Evolutionary conservation across 805 yeast species (phyloP).

Genomic region (Wickerhamomyces kurtzmanii): DNA sequence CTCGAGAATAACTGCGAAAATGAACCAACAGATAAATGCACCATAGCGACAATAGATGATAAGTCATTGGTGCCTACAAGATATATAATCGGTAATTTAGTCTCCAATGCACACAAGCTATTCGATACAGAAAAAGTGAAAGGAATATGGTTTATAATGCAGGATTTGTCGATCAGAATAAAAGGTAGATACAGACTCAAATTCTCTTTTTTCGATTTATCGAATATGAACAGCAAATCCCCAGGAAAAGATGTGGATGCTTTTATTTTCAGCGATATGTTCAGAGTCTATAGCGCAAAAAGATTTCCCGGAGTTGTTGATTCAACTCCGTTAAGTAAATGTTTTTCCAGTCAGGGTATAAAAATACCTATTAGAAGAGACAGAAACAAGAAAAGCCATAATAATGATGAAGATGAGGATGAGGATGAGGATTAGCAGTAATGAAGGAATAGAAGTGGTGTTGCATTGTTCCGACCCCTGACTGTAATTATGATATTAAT

Average conservation of each 20-base stretch:
- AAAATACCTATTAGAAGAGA: constrained; percentile 30
- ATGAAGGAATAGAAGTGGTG: not conserved
- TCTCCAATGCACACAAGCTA: constrained; percentile 26
- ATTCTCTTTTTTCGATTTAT: constrained; percentile 24
- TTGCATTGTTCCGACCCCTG: no score
- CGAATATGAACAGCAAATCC: constrained; percentile 5
- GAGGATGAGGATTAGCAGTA: not conserved
- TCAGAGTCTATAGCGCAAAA: constrained; percentile 31
- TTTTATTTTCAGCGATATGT: constrained; percentile 21
- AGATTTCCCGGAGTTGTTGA: constrained; percentile 36
- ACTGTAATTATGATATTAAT: no score
- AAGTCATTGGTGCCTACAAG: constrained; percentile 16
- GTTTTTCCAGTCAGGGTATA: constrained; percentile 33
- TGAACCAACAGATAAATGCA: not conserved
- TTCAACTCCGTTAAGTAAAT: constrained; percentile 25
- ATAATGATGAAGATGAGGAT: not conserved
- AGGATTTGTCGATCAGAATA: constrained; percentile 29
- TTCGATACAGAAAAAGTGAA: constrained; percentile 22
- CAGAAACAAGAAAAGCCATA: not conserved
- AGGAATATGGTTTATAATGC: constrained; percentile 33
- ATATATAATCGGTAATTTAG: constrained; percentile 29
- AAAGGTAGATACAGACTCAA: constrained; percentile 31
- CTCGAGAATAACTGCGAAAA: no score
- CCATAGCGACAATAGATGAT: not conserved
- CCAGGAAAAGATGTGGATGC: constrained; percentile 1